phyloP scores from a whole-genome alignment of 306 rosid genomes.

The Castanea mollissima region DNA sequence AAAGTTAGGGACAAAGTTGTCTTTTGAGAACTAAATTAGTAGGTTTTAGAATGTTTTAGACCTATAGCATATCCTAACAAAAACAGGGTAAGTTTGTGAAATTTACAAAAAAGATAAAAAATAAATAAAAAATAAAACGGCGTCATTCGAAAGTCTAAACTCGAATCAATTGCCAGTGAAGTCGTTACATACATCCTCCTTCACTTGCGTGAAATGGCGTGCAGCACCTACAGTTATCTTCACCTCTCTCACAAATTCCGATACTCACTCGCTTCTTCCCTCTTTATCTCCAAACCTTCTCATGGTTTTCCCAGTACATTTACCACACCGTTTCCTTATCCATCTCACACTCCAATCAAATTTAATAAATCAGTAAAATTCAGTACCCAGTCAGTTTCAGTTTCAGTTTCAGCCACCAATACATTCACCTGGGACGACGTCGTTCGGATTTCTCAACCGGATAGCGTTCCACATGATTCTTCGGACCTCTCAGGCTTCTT shows the following conservation, averaged over 20 bases:
- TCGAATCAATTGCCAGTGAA: background rate
- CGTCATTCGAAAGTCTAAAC: too few species aligned
- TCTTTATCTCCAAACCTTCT: constrained; percentile 7
- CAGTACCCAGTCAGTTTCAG: constrained; percentile 20
- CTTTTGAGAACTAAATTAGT: too few species aligned
- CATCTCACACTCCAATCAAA: background rate
- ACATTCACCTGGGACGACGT: constrained; percentile 67
- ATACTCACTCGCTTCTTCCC: background rate
- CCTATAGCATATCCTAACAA: accelerated
- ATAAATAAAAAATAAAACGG: too few species aligned
- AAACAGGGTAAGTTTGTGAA: too few species aligned
- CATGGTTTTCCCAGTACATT: constrained; percentile 1
- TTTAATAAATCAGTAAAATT: background rate
- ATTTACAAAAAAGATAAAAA: too few species aligned
- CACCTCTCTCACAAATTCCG: constrained; percentile 2
- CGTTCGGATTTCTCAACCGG: constrained; percentile 36
- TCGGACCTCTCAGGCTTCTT: constrained; percentile 60
- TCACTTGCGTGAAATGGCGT: constrained; percentile 17
- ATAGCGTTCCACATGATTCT: constrained; percentile 25
- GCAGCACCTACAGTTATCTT: background rate
- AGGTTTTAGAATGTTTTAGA: too few species aligned
- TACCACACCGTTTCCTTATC: constrained; percentile 17
- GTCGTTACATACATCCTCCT: background rate
- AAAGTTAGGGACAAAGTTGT: too few species aligned
- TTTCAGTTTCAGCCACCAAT: constrained; percentile 19